Conservation (phyloP, 768 basidiomycete genomes). For the Podaxis sp. region DNA sequence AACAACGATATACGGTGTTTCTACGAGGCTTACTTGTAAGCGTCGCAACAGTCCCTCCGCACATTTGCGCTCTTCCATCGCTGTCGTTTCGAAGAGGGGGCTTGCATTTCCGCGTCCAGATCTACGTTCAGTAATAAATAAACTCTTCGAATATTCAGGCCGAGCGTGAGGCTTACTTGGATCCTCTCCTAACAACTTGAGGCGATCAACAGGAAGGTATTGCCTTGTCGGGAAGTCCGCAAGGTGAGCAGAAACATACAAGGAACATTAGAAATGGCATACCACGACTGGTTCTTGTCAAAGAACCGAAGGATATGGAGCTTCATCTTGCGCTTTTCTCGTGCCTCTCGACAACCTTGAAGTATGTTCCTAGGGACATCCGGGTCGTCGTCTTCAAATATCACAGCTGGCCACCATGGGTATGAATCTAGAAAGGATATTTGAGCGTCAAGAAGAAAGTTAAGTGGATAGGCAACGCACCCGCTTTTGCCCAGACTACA, state of each 20-base stretch:
- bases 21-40: conserved; percentile 49
- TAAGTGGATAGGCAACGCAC: conserved; percentile 30
- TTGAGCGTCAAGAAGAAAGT: not conserved
- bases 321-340: conserved; percentile 34
- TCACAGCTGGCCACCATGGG: conserved; percentile 87
- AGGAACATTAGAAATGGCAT: not conserved
- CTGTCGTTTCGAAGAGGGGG: conserved; percentile 45
- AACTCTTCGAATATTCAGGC: not conserved
- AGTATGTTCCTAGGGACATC: conserved; percentile 46
- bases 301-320: conserved; percentile 76
- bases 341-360: conserved; percentile 22
- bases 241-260: not conserved
- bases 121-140: conserved; percentile 30
- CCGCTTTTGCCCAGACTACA: conserved; percentile 81
- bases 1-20: not conserved
- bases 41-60: conserved; percentile 53
- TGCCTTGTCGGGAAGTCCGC: conserved; percentile 39
- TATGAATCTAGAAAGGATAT: conserved; percentile 47
- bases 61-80: conserved; percentile 53
- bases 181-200: conserved; percentile 69
- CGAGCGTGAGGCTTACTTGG: conserved; percentile 40
- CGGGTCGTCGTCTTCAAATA: conserved; percentile 59
- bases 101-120: conserved; percentile 61
- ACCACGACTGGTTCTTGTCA: conserved; percentile 67
- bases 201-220: conserved; percentile 49